Conservation (phyloP, 345 rosid species). For the Leavenworthia alabamica region DNA sequence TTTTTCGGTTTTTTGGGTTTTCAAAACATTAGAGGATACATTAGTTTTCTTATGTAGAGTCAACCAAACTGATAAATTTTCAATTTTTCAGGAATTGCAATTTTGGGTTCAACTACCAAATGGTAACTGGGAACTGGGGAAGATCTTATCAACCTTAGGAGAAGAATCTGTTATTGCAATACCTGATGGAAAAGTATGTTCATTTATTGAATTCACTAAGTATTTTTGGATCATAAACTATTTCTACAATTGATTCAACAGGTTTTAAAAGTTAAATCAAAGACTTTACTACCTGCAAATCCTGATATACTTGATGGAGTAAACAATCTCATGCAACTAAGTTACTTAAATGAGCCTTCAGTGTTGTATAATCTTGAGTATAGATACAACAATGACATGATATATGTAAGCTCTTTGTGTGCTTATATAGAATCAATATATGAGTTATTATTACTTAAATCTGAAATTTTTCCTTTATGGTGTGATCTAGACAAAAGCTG, state of each 20-base stretch:
- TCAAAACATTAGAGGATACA: no score
- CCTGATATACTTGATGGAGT: constrained; percentile 82
- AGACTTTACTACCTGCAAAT: constrained; percentile 74
- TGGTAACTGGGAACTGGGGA: constrained; percentile 74
- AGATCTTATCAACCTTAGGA: constrained; percentile 55
- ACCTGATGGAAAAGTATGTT: constrained; percentile 61
- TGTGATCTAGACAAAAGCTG: constrained; percentile 83
- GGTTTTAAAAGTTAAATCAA: constrained; percentile 60
- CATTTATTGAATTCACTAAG: neutral
- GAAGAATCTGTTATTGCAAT: constrained; percentile 57
- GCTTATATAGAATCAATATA: neutral
- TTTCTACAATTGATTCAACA: constrained; percentile 20
- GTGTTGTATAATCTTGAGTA: constrained; percentile 73
- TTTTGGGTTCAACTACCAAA: constrained; percentile 61
- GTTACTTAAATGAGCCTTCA: constrained; percentile 91
- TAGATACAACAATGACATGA: constrained; percentile 66
- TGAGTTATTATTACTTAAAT: neutral
- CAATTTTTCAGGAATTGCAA: constrained; percentile 48
- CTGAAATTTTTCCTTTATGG: constrained; percentile 18
- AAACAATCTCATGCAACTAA: constrained; percentile 79
- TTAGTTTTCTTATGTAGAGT: no score
- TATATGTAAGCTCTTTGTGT: constrained; percentile 65
- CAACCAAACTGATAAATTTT: neutral
- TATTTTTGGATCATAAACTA: neutral
- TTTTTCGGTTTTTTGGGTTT: no score